Conservation (phyloP, 2,329 filamentous ascomycete genomes). For the Botrytis cinerea region DNA sequence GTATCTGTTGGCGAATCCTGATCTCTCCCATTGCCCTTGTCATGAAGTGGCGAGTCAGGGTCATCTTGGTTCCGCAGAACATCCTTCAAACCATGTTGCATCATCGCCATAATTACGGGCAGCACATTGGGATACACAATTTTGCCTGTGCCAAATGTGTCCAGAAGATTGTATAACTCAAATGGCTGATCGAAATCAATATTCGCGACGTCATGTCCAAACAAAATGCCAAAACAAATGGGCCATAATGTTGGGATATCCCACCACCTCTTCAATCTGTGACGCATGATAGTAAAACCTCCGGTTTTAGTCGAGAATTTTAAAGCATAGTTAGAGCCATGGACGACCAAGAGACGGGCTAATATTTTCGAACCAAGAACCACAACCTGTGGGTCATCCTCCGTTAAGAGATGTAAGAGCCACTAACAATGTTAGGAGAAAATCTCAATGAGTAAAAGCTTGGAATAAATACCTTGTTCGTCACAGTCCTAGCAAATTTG, state of each 20-base stretch:
- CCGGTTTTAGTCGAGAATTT: conserved; percentile 91
- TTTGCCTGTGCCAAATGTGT: conserved; percentile 68
- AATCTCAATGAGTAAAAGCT: neutral
- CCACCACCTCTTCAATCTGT: conserved; percentile 86
- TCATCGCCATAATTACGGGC: conserved; percentile 79
- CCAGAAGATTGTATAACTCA: conserved; percentile 71
- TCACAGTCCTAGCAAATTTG: conserved; percentile 91
- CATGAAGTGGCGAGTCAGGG: conserved; percentile 53
- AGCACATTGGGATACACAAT: conserved; percentile 78
- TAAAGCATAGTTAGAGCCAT: conserved; percentile 77
- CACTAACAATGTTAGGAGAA: conserved; percentile 59
- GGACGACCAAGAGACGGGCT: conserved; percentile 77
- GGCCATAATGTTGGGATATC: conserved; percentile 81
- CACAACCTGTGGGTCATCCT: conserved; percentile 81
- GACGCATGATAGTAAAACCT: conserved; percentile 83
- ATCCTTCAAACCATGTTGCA: conserved; percentile 79
- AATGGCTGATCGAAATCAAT: conserved; percentile 74
- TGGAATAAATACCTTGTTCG: conserved; percentile 72
- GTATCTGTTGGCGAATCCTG: conserved; percentile 32
- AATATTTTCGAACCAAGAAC: conserved; percentile 80
- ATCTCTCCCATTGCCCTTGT: conserved; percentile 34
- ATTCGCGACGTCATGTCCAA: conserved; percentile 76
- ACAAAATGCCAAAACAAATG: conserved; percentile 84
- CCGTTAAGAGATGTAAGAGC: conserved; percentile 87
- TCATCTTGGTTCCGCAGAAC: conserved; percentile 63